Conservation (phyloP, 2,329 filamentous ascomycete species). For the Diaporthe sp. region DNA sequence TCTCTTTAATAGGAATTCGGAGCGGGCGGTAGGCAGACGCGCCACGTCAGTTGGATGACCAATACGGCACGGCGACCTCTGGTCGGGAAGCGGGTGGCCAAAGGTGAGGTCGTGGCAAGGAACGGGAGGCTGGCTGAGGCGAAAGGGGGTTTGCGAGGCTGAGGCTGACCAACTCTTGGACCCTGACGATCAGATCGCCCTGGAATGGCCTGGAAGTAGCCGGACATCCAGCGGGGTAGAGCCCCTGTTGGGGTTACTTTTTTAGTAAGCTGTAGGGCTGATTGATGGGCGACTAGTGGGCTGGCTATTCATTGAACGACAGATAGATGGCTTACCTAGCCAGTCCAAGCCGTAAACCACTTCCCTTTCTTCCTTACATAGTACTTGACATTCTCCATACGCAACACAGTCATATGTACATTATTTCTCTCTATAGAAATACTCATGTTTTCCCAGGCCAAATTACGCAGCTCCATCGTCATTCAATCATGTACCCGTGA, state of each 20-base stretch:
- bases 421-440: not conserved
- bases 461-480: not conserved
- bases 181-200: slow-evolving; percentile 2
- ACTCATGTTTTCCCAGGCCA: not conserved
- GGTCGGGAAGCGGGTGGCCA: slow-evolving; percentile 49
- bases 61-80: slow-evolving; percentile 29
- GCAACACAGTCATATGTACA: not conserved
- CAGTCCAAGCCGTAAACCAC: not conserved
- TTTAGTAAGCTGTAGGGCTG: slow-evolving; percentile 28
- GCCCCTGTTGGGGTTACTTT: not conserved
- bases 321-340: no score
- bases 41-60: slow-evolving; percentile 38
- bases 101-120: slow-evolving; percentile 45
- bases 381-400: no score
- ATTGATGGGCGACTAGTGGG: not conserved
- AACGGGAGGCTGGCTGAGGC: slow-evolving; percentile 37
- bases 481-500: slow-evolving; percentile 2
- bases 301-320: not conserved
- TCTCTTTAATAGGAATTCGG: not conserved
- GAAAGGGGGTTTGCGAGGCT: slow-evolving; percentile 32
- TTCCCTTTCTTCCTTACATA: not conserved
- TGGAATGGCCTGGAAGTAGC: slow-evolving; percentile 8
- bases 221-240: not conserved
- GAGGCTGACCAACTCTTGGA: slow-evolving; percentile 37
- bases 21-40: slow-evolving; percentile 29